A percentile compares a stretch with the other conserved stretches of the same genome.
Evolutionary conservation across 257 asterid genomes (phyloP).

Genomic region (Osmanthus fragrans): DNA sequence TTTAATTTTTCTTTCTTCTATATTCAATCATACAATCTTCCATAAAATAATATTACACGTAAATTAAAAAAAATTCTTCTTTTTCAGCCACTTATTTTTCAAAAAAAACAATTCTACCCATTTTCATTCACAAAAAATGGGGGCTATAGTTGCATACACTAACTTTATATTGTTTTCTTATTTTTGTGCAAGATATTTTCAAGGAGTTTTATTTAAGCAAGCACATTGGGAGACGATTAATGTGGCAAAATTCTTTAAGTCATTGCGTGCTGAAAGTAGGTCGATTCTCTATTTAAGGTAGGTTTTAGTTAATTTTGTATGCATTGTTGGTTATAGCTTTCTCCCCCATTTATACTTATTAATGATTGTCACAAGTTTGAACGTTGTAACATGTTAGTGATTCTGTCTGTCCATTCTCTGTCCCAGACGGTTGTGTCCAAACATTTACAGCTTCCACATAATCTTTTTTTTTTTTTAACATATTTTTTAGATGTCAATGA

Average conservation of each 20-base stretch:
- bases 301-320: slow-evolving; percentile 23
- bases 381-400: neutral
- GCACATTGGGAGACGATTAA: slow-evolving; percentile 89
- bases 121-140: no score
- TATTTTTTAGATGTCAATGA: no score
- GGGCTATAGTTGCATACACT: slow-evolving; percentile 11
- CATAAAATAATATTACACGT: no score
- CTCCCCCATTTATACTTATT: neutral
- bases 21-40: no score
- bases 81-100: no score
- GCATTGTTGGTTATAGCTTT: neutral
- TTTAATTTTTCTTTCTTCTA: no score
- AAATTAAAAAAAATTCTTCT: no score
- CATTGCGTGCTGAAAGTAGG: slow-evolving; percentile 90
- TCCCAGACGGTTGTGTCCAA: slow-evolving; percentile 65
- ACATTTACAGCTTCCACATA: no score
- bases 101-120: no score
- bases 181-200: slow-evolving; percentile 68
- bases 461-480: no score
- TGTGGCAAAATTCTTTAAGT: slow-evolving; percentile 98
- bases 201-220: slow-evolving; percentile 91
- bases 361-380: neutral
- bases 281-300: slow-evolving; percentile 97
- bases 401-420: slow-evolving; percentile 19
- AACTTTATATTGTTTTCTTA: slow-evolving; percentile 2